A percentile compares a stretch with the other conserved stretches of the same genome.
phyloP scores from a whole-genome alignment of 2,329 filamentous ascomycete genomes.

The Ceratocystis variospora region DNA sequence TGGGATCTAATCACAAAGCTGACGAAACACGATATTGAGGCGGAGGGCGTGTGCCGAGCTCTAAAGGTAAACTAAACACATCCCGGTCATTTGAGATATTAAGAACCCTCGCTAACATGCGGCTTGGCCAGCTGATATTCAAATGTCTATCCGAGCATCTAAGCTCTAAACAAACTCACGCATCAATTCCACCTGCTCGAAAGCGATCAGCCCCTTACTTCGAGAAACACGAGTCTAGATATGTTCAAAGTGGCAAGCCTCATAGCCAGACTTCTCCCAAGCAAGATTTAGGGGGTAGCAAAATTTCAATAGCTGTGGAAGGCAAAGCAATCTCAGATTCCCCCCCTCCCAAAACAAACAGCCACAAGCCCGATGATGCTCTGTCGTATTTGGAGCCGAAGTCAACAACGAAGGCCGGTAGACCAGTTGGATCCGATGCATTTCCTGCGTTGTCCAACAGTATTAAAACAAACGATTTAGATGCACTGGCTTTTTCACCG shows the following conservation, averaged over 20 bases:
- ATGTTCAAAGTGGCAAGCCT: constrained; percentile 7
- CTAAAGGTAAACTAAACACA: constrained; percentile 44
- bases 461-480: background rate
- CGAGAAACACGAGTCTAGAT: constrained; percentile 4
- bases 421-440: background rate
- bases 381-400: background rate
- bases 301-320: background rate
- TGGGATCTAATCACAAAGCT: constrained; percentile 68
- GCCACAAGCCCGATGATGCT: background rate
- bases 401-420: background rate
- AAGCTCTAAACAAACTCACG: constrained; percentile 27
- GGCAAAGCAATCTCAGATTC: background rate
- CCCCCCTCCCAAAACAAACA: background rate
- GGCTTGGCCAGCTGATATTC: constrained; percentile 51
- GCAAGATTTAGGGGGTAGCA: constrained; percentile 13
- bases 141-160: constrained; percentile 66
- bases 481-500: background rate
- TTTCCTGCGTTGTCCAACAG: background rate
- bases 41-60: constrained; percentile 68
- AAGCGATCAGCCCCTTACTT: constrained; percentile 11
- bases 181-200: background rate
- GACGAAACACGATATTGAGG: constrained; percentile 72
- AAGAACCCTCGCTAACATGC: constrained; percentile 1
- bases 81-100: constrained; percentile 24
- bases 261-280: constrained; percentile 26